Percentiles rank a stretch among this genome's conserved stretches.
Conservation (phyloP, 2,329 filamentous ascomycete genomes). For the Pyrenochaeta sp. region DNA sequence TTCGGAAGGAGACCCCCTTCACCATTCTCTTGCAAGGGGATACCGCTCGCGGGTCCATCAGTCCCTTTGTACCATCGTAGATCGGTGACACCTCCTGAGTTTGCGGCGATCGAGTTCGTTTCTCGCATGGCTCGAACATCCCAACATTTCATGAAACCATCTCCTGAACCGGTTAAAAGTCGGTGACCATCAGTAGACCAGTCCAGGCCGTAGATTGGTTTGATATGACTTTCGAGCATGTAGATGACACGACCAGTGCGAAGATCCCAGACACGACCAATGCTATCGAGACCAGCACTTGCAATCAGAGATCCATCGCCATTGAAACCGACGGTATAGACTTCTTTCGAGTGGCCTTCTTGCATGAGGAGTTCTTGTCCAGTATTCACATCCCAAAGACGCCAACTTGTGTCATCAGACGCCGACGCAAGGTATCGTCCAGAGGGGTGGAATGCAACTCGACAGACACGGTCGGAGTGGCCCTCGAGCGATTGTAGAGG, state of each 20-base stretch:
- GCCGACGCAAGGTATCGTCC: conserved; percentile 90
- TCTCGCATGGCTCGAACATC: conserved; percentile 88
- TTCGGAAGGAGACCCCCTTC: conserved; percentile 73
- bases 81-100: conserved; percentile 90
- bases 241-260: conserved; percentile 92
- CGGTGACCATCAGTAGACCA: conserved; percentile 92
- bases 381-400: conserved; percentile 91
- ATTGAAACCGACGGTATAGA: conserved; percentile 90
- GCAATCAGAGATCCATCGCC: conserved; percentile 88
- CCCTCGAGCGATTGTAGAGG: conserved; percentile 83
- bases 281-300: conserved; percentile 91
- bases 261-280: conserved; percentile 94
- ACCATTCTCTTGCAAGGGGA: conserved; percentile 66
- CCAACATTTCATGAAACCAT: conserved; percentile 98
- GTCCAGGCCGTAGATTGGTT: conserved; percentile 90
- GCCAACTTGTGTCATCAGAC: conserved; percentile 95
- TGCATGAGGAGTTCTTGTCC: conserved; percentile 85
- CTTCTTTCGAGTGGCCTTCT: conserved; percentile 93
- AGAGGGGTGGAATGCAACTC: conserved; percentile 93
- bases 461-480: conserved; percentile 85
- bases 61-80: conserved; percentile 91
- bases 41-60: conserved; percentile 73
- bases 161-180: conserved; percentile 89
- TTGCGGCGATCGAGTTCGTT: conserved; percentile 85
- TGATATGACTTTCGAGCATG: conserved; percentile 92